A percentile compares a stretch with the other conserved stretches of the same genome.
Evolutionary conservation across 192 early-diverging fungal genomes (phyloP).

Genomic region (Coemansia sp.): DNA sequence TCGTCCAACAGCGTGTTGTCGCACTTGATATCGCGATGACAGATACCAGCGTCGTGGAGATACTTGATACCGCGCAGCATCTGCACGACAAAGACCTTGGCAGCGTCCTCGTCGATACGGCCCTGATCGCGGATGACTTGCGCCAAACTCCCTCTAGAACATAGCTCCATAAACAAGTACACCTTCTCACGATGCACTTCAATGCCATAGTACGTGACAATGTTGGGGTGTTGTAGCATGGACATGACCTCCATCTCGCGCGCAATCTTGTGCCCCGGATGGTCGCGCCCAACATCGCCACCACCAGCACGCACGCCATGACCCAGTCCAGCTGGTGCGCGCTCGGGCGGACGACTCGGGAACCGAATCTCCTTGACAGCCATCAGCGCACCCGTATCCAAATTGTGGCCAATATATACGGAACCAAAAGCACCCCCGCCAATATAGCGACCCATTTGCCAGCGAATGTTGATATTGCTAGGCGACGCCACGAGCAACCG

Average conservation of each 20-base stretch:
- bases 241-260: slow-evolving; percentile 94
- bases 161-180: slow-evolving; percentile 92
- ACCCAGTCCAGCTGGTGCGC: slow-evolving; percentile 2
- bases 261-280: slow-evolving; percentile 65
- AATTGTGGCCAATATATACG: slow-evolving; percentile 85
- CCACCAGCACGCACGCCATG: neutral
- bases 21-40: slow-evolving; percentile 89
- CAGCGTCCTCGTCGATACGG: slow-evolving; percentile 73
- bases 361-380: slow-evolving; percentile 93
- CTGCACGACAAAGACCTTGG: slow-evolving; percentile 76
- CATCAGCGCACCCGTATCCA: slow-evolving; percentile 83
- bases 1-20: slow-evolving; percentile 86
- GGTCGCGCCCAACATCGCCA: slow-evolving; percentile 10
- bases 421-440: slow-evolving; percentile 90
- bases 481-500: slow-evolving; percentile 76
- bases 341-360: slow-evolving; percentile 59
- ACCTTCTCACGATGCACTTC: slow-evolving; percentile 91
- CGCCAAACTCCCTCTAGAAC: slow-evolving; percentile 74
- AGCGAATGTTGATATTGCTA: slow-evolving; percentile 76
- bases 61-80: slow-evolving; percentile 85
- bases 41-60: slow-evolving; percentile 79
- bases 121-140: slow-evolving; percentile 75
- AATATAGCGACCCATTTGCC: slow-evolving; percentile 84
- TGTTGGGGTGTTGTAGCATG: slow-evolving; percentile 86
- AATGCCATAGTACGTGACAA: slow-evolving; percentile 88